Evolutionary conservation across 1,139 yeast species (phyloP), one percentile per base, ranked within the genome.

Genomic region (Yarrowia galli): DNA sequence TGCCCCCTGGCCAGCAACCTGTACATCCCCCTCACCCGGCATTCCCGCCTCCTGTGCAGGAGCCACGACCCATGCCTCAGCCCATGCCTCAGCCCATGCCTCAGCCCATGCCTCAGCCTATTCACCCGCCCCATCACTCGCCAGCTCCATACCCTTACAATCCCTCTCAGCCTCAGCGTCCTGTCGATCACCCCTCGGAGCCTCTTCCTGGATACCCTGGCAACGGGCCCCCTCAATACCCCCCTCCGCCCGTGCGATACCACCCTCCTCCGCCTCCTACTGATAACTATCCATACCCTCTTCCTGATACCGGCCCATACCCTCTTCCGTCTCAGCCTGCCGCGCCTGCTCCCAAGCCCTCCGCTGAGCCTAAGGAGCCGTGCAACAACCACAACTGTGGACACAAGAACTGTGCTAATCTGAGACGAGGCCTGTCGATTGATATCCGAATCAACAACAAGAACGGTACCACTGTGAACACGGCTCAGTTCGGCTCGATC

Each of bases 171-270:
- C 61, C 61, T 25, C 61, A 54, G 46, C 61, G 61, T 2, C 61
- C 61, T 12, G 61, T 54, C 25, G 61, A 54, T 25, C 18, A 54
- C 46, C 61, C 61, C 12, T 38, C 61, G 3, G 61, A 54, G 23
- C 61, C 61, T 40, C 35, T 54, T 9, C 61, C 61, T n/a, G 61
- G 61, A 54, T 54, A 54, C 61, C 61, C 61, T 25, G 61, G 61
- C 25, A 54, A 54, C 36, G 36, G 36, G 13, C 46, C 46, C 1
- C 64, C 49, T 16, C 15, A 18, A 42, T 43, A 58, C 42, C 64
- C 51, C 15, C 20, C 51, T 7, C 64, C 64, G 1, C 49, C 64
- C n/a, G 51, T 58, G 51, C 36, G 51, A 54, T 54, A 54, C 61
- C 61, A 54, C 23, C 61, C 61, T 40, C 61, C 61, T 12, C 61